phyloP scores from a whole-genome alignment of 768 basidiomycete genomes.

The Kwoniella heveanensis region DNA sequence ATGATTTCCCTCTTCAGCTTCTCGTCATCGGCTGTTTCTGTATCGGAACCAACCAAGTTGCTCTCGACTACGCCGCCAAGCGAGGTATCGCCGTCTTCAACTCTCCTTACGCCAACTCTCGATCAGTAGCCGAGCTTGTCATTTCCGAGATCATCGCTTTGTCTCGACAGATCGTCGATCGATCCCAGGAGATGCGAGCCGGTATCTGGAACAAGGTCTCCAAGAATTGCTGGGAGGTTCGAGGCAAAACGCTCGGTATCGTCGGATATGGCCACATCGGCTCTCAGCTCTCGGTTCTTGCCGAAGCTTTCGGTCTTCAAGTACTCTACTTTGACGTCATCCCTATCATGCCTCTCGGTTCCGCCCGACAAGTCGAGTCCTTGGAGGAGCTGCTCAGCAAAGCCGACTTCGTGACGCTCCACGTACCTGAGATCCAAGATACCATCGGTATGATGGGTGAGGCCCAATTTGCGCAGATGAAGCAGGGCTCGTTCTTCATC shows the following conservation, averaged over 20 bases:
- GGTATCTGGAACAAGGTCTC: conserved; percentile 99
- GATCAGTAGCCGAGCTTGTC: conserved; percentile 97
- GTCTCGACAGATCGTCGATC: conserved; percentile 89
- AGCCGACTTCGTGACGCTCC: conserved; percentile 92
- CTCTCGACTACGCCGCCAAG: conserved; percentile 75
- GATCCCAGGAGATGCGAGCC: conserved; percentile 78
- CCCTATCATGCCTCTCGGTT: conserved; percentile 96
- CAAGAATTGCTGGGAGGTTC: conserved; percentile 95
- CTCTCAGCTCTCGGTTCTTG: conserved; percentile 91
- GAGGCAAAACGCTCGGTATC: conserved; percentile 97
- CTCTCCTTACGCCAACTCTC: conserved; percentile 91
- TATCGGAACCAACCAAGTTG: conserved; percentile 98
- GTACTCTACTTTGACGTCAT: conserved; percentile 94
- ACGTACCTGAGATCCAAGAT: conserved; percentile 94
- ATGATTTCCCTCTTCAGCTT: conserved; percentile 74
- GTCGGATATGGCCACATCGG: conserved; percentile 99
- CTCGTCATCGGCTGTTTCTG: conserved; percentile 98
- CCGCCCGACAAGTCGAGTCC: conserved; percentile 83
- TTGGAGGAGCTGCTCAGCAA: conserved; percentile 71
- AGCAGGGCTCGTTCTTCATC: conserved; percentile 89
- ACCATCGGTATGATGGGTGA: conserved; percentile 89
- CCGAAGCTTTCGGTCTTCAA: conserved; percentile 92
- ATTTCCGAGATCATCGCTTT: conserved; percentile 89
- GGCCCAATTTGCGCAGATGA: conserved; percentile 82
- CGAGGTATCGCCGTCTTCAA: conserved; percentile 98